Conservation (phyloP, 768 basidiomycete species). For the Lepiota venenata region DNA sequence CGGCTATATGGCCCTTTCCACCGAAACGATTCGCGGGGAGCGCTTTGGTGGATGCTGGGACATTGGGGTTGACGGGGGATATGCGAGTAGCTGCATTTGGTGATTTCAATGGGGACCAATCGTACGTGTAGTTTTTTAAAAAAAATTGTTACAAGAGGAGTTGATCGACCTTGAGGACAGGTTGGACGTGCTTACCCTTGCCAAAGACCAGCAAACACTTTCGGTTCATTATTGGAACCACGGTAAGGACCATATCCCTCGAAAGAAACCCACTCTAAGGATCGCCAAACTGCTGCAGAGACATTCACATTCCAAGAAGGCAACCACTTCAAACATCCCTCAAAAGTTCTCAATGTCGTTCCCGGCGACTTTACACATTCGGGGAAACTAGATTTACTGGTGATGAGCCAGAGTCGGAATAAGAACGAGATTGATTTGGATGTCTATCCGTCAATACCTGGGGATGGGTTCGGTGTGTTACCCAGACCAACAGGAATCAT, state of each 20-base stretch:
- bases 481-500: not conserved
- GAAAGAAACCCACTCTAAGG: not conserved
- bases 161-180: constrained; percentile 34
- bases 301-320: constrained; percentile 53
- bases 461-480: constrained; percentile 63
- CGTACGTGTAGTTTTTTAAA: constrained; percentile 53
- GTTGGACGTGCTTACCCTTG: constrained; percentile 77
- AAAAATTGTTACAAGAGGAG: not conserved
- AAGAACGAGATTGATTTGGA: constrained; percentile 57
- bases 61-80: constrained; percentile 70
- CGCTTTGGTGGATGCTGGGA: constrained; percentile 74
- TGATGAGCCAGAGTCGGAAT: constrained; percentile 67
- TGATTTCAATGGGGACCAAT: constrained; percentile 95
- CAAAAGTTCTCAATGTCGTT: constrained; percentile 72
- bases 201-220: constrained; percentile 72
- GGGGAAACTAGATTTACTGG: constrained; percentile 84
- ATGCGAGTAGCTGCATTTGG: constrained; percentile 85
- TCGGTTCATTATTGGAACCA: constrained; percentile 81
- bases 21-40: constrained; percentile 85
- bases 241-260: constrained; percentile 37
- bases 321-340: constrained; percentile 49
- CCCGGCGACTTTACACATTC: constrained; percentile 94
- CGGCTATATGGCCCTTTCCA: constrained; percentile 71
- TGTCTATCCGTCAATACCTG: constrained; percentile 63
- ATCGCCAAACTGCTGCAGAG: constrained; percentile 34